Evolutionary conservation across 805 yeast species (phyloP).

Genomic region (Nakazawaea ishiwadae): DNA sequence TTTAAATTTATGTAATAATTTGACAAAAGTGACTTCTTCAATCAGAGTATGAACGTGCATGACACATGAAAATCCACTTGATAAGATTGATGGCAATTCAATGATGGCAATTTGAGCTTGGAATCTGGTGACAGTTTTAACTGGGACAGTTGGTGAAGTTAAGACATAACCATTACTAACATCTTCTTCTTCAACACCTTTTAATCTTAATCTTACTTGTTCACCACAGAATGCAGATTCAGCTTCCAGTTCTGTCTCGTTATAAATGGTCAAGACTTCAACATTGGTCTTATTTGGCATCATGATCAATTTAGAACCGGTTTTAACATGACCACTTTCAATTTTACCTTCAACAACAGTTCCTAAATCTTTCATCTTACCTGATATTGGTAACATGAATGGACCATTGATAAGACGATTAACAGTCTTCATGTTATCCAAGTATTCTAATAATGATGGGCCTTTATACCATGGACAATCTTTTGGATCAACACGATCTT

Average conservation of each 20-base stretch:
- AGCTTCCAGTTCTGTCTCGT: conserved; percentile 94
- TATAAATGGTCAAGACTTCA: conserved; percentile 83
- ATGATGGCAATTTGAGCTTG: conserved; percentile 97
- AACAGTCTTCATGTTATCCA: conserved; percentile 76
- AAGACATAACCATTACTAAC: conserved; percentile 87
- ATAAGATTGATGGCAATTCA: conserved; percentile 88
- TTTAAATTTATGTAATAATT: conserved; percentile 87
- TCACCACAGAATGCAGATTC: conserved; percentile 92
- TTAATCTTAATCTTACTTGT: conserved; percentile 89
- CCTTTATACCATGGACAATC: conserved; percentile 94
- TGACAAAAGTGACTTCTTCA: conserved; percentile 84
- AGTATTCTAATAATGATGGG: conserved; percentile 84
- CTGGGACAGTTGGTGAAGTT: conserved; percentile 82
- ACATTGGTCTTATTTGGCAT: conserved; percentile 90
- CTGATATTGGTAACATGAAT: conserved; percentile 93
- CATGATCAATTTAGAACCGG: conserved; percentile 66
- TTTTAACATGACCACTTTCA: conserved; percentile 90
- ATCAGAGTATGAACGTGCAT: conserved; percentile 99
- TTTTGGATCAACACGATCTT: conserved; percentile 68
- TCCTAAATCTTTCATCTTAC: conserved; percentile 96
- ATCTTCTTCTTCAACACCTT: conserved; percentile 97
- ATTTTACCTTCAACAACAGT: conserved; percentile 97
- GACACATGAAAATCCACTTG: conserved; percentile 95
- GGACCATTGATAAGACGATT: conserved; percentile 91
- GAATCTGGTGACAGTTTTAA: conserved; percentile 82